Evolutionary conservation across 495 filamentous ascomycete species (phyloP).

Genomic region (Astrocystis sublimbata): DNA sequence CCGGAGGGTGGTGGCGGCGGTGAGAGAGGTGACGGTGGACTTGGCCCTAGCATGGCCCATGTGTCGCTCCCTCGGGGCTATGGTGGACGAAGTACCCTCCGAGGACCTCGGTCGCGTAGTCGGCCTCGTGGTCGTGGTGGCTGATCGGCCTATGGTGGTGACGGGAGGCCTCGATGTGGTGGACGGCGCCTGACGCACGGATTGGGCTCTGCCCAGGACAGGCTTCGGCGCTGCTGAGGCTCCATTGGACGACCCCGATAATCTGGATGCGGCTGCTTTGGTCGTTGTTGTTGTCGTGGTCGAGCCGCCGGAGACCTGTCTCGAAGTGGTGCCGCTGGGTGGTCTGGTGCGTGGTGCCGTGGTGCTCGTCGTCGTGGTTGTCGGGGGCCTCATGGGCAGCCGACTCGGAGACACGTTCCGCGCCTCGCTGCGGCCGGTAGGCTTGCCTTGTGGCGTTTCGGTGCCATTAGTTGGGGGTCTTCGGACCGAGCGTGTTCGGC

Average conservation of each 20-base stretch:
- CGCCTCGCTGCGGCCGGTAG: constrained; percentile 10
- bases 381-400: constrained; percentile 46
- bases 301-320: constrained; percentile 19
- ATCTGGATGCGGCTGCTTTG: constrained; percentile 10
- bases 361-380: constrained; percentile 26
- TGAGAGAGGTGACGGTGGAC: constrained; percentile 45
- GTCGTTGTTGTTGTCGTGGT: neutral
- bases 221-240: constrained; percentile 21
- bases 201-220: constrained; percentile 21
- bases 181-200: constrained; percentile 26
- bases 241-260: constrained; percentile 5
- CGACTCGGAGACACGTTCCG: constrained; percentile 47
- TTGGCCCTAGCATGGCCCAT: constrained; percentile 37
- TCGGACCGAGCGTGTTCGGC: constrained; percentile 49
- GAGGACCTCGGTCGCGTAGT: constrained; percentile 27
- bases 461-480: constrained; percentile 32
- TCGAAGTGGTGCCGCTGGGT: neutral
- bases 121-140: constrained; percentile 18
- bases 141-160: constrained; percentile 1
- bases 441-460: constrained; percentile 17
- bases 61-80: constrained; percentile 7
- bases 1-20: constrained; percentile 44
- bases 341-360: constrained; percentile 24
- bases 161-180: constrained; percentile 19
- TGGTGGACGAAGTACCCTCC: constrained; percentile 19